Base-by-base conservation (phyloP, 73 alveolate species). In the Blepharisma japonicum region DNA sequence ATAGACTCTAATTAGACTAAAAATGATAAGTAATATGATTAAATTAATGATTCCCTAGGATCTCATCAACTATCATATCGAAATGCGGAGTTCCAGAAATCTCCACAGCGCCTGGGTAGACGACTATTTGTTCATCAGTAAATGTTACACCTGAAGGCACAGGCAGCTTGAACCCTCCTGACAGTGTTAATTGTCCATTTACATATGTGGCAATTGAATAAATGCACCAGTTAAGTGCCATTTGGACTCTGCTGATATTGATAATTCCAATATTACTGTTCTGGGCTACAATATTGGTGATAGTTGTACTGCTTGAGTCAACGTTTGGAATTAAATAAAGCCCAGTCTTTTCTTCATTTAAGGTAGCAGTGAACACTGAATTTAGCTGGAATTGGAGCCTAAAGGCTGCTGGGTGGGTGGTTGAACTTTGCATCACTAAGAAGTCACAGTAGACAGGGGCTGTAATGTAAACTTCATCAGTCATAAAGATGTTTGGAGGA, bases 101-200 rank as follows among this genome's bases (percentile, higher is more conserved):
- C 46, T 61, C 74, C 46, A 61, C 38, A 18, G 74, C 74, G 14
- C 74, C 74, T 14, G 74, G n/a, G 23, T 61, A 61, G 11, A 4
- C 23, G 5, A 14, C 39, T 1, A 61, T 20, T 14, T 61, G 18
- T 14, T n/a, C 49, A 20, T 61, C 18, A n/a, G 39, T 18, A 61
- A 61, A 18, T 14, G 74, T 61, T 9, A 61, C 23, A 61, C 46
- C 46, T 20, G 74, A 0, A 20, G 74, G 74, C 23, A 61, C 47
- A 61, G 74, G 74, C 18, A 61, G 11, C 23, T 20, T 9, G 39
- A 61, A 14, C 46, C 74, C 74, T 20, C 14, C 49, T 14, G 14
- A n/a, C 39, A 32, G 42, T 32, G n/a, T 39, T 2, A 61, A 61
- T 14, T 18, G 14, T 25, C 5, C 23, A 61, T 61, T 61, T 14